phyloP scores from a whole-genome alignment of 2,329 filamentous ascomycete genomes.

The Phaeophleospora eucalypticola region DNA sequence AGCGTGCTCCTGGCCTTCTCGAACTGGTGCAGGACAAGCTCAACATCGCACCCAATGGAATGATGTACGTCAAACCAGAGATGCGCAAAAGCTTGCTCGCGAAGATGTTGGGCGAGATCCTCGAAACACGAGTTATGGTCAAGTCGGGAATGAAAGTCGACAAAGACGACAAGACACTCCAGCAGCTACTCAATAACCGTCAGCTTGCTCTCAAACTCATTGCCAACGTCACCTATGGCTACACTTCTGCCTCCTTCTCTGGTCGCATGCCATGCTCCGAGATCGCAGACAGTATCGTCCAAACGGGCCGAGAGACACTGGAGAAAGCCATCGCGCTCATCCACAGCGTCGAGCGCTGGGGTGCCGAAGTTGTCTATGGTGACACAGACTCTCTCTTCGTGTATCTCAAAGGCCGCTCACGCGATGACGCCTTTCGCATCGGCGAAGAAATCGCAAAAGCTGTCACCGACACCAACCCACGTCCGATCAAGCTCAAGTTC shows the following conservation, averaged over 20 bases:
- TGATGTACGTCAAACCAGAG: conserved; percentile 85
- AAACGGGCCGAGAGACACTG: conserved; percentile 89
- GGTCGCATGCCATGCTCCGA: conserved; percentile 97
- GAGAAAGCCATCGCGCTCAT: conserved; percentile 92
- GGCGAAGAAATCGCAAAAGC: conserved; percentile 86
- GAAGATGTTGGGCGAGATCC: conserved; percentile 93
- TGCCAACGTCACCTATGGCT: conserved; percentile 98
- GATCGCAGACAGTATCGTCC: conserved; percentile 96
- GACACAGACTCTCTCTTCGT: conserved; percentile 96
- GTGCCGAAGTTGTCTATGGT: conserved; percentile 94
- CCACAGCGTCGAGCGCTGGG: conserved; percentile 81
- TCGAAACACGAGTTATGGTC: conserved; percentile 96
- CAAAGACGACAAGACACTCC: conserved; percentile 79
- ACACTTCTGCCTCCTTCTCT: conserved; percentile 94
- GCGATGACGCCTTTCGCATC: conserved; percentile 84
- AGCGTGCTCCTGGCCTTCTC: conserved; percentile 69
- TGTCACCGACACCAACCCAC: conserved; percentile 84
- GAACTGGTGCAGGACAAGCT: conserved; percentile 77
- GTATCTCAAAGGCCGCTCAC: conserved; percentile 79
- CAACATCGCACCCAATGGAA: conserved; percentile 91
- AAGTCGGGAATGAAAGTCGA: conserved; percentile 95
- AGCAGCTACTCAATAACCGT: conserved; percentile 85
- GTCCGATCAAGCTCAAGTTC: conserved; percentile 92
- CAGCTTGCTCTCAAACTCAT: conserved; percentile 92
- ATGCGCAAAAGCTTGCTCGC: conserved; percentile 87